Evolutionary conservation across 2,329 filamentous ascomycete species (phyloP), one percentile per base, ranked within the genome.

Genomic region (Coniochaeta sp.): DNA sequence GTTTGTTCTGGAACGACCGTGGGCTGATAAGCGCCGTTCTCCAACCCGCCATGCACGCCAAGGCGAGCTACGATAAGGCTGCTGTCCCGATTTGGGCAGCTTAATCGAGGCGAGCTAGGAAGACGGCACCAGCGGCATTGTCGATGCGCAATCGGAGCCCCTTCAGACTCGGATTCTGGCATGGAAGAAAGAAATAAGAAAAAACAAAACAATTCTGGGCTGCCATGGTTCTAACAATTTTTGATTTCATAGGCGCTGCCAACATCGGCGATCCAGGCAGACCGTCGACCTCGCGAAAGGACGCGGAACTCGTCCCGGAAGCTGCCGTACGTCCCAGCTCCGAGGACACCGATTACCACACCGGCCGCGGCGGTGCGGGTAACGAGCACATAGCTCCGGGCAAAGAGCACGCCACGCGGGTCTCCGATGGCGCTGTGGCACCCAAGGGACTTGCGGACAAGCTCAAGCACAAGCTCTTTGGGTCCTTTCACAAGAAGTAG

Each of bases 301-400:
- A 86, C 72, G 69, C 74, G 62, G 82, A 84, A 57, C 61, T 82
- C 44, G 68, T 87, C 19, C 82, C 84, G 50, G 79, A 81, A 55
- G 75, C 69, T 19, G 83, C 83, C 24, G 69, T 77, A 57, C 80
- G 82, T 28, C 74, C 76, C 30, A 24, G 19, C 30, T 79, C 75
- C 67, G 78, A 83, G 17, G 73, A 75, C 58, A 69, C 72, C 61
- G 80, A 83, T 68, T 81, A 77, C 71, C 83, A 87, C 73, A 80
- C 78, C 44, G 84, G 84, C 60, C 83, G 84, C 34, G 84, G 84
- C 67, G 84, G 84, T 61, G 82, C 80, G 10, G 84, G 83, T 58
- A 87, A 87, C 70, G 80, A 80, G 69, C 75, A 79, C 65, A 65
- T 74, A 54, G 69, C 70, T 38, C 64, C 65, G 61, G 69, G 73